Evolutionary conservation across 495 filamentous ascomycete genomes (phyloP), one percentile per base, ranked within the genome.

Genomic region (Neurospora sublineolata): DNA sequence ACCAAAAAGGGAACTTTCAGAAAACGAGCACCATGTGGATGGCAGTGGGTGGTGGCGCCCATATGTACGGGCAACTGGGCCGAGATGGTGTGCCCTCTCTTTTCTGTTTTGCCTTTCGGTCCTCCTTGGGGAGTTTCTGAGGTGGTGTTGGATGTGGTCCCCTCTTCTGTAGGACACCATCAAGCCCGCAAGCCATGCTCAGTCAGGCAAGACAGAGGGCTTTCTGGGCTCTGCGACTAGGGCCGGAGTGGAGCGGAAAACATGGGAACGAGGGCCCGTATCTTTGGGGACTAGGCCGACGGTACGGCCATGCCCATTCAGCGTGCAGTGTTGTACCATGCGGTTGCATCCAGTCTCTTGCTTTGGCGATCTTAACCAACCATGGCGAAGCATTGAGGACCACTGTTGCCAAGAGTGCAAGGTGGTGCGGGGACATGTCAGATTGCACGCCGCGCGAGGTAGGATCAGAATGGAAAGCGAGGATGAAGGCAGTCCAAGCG

Each of bases 401-500:
- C 52, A 36, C 52, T 30, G 27, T 64, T 27, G 27, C 52, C 52
- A 33, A 60, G 52, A 70, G 71, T 70, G 72, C 37, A 46, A 71
- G 70, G 71, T 69, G 69, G 27, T 70, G 68, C 74, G 73, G 30
- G 69, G 44, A 39, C 58, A 70, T 58, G 42, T 73, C 58, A 75
- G 71, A 69, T 68, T 71, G 75, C 73, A 76, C 72, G 72, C 71
- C 70, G 71, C 69, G 73, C 75, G 77, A 75, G 71, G 75, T 73
- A 75, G 72, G 71, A 71, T 70, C 38, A 68, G 69, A 23, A n/a
- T 42, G n/a, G n/a, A 16, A 67, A 67, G 52, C 37, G 60, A 68
- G 41, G 37, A 16, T 64, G 52, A 64, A 14, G 27, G 27, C 52
- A 64, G 52, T 64, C 27, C 52, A 64, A 64, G 52, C 52, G 52